Base-by-base conservation (phyloP, 164 flowering plant genomes). In the Vitis riparia region DNA sequence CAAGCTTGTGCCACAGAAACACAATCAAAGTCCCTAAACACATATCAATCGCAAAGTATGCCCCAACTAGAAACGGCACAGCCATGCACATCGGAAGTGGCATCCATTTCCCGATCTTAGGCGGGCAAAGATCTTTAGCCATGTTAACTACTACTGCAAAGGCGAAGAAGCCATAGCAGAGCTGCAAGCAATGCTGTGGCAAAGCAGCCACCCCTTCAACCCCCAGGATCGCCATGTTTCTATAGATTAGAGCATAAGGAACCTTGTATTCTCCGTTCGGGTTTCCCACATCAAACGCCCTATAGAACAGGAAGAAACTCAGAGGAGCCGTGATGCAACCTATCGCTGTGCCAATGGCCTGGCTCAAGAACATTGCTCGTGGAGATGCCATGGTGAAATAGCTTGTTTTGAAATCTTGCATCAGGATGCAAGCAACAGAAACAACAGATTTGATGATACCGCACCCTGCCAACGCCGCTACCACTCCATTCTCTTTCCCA, bases 41-140 rank as follows among this genome's bases (percentile, higher is more conserved):
- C 92, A 88, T 83, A 57, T 86, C 91, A 19, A 87, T 81, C 0
- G 86, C 80, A 37, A 86, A 82, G 63, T 79, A 87, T 0, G 81
- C 89, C 10, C 93, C 90, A 8, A 85, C 84, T 10, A 88, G 77
- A 59, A 88, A 87, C 0, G 93, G 93, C 56, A 79, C 75, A 0
- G 84, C 92, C 90, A 88, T 84, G 14, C 78, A 86, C 87, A 84
- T 85, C 0, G 93, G 93, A 11, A 87, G 73, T 1, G 93, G 93
- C 72, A 87, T 73, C 81, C 81, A 85, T 53, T 77, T 85, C 65
- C 86, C 87, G 0, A 85, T 14, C 66, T 66, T 78, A 10, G 14
- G 4, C 0, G 87, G 87, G 0, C 73, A 56, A 16, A 85, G 17
- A 65, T 89, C 91, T 59, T 78, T 82, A 53, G 79, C 70, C 63